Conservation (phyloP, 345 rosid species). For the Acer yangbiense region DNA sequence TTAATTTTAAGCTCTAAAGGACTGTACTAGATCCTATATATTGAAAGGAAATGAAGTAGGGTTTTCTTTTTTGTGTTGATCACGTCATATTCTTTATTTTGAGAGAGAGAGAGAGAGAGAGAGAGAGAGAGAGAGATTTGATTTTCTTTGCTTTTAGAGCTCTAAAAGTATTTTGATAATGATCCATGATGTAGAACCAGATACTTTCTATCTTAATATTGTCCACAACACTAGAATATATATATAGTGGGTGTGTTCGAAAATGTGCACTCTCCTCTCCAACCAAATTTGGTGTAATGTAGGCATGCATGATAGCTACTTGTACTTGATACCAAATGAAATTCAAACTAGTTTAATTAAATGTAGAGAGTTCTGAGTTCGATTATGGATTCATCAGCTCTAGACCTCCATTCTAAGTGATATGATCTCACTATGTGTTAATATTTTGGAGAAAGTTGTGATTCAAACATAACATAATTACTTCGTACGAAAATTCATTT, state of each 20-base stretch:
- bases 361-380: no score
- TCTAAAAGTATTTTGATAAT: conserved; percentile 11
- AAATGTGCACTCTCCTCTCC: background rate
- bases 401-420: no score
- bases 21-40: background rate
- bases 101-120: background rate
- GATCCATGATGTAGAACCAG: conserved; percentile 26
- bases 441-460: no score
- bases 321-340: background rate
- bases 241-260: background rate
- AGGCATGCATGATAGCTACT: background rate
- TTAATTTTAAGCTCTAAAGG: background rate
- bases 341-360: background rate
- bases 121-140: background rate
- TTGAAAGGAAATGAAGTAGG: conserved; percentile 4
- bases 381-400: no score
- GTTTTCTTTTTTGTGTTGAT: background rate
- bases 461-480: no score
- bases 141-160: conserved; percentile 19
- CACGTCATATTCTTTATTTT: conserved; percentile 16
- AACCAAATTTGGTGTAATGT: background rate
- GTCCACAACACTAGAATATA: conserved; percentile 14
- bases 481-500: no score
- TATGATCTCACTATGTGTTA: no score
- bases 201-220: conserved; percentile 21